Evolutionary conservation across 139 green algal species (phyloP), one percentile per base, ranked within the genome.

Genomic region (Tetratostichococcus sp.): DNA sequence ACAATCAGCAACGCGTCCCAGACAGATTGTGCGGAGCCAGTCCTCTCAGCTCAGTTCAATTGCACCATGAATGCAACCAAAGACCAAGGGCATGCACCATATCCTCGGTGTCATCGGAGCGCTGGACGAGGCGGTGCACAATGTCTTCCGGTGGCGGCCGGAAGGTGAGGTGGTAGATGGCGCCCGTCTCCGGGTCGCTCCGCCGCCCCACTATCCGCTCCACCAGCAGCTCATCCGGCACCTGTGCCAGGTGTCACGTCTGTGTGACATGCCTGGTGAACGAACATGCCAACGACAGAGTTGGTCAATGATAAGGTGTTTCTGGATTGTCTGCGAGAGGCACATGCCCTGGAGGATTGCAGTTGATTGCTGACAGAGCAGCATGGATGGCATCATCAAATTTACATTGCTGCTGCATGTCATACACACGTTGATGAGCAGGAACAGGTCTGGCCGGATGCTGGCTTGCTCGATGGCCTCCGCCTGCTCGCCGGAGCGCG

Each of bases 81-180:
- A 6, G 8, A 50, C 8, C 11, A 11, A 6, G 6, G 39, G 6
- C 39, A 50, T 50, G 35, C 80, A 75, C 86, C 88, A 93, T 96
- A 39, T 99, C 95, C 80, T 97, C 95, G 11, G 91, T 99, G 83
- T 99, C 95, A 76, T 99, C 95, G 72, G 75, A 90, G 67, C 95
- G 86, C 71, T 93, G 86, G n/a, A 86, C 77, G 31, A 97, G 83
- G 34, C 93, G 82, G 70, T 72, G 17, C 30, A 84, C 72, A 8
- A 97, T 75, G 32, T 96, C 89, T 2, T 84, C 17, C 17, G 93
- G 91, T 32, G 96, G 93, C 0, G 92, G 94, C 70, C 91, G 95
- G 87, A 94, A 97, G 65, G 86, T 97, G 11, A 94, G 75, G 80
- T 94, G 90, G 80, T 98, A 98, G 76, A 98, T 97, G 32, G 92